Percentiles rank a stretch among this genome's conserved stretches.
Conservation (phyloP, 2,329 filamentous ascomycete genomes). For the Trichoderma sp. region DNA sequence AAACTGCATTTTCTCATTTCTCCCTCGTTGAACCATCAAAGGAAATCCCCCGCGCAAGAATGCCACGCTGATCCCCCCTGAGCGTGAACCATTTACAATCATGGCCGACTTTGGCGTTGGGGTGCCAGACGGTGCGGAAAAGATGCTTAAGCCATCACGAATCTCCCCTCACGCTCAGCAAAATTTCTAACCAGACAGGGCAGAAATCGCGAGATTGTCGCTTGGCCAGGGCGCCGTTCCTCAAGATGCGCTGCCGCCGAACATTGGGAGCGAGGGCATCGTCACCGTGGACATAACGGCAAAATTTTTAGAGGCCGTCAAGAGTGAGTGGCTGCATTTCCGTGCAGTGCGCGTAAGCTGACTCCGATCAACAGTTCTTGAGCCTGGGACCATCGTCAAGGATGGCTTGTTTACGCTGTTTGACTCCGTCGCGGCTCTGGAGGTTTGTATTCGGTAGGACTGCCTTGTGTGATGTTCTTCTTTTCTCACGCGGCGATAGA, state of each 20-base stretch:
- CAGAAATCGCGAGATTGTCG: conserved; percentile 43
- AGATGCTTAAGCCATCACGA: conserved; percentile 19
- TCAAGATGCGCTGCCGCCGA: conserved; percentile 38
- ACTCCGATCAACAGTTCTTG: conserved; percentile 54
- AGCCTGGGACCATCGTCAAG: conserved; percentile 81
- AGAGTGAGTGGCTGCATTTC: conserved; percentile 40
- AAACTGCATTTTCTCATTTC: neutral
- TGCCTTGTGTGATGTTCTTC: neutral
- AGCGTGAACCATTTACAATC: conserved; percentile 13
- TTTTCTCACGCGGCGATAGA: conserved; percentile 51
- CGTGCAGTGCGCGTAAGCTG: neutral
- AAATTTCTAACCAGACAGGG: conserved; percentile 27
- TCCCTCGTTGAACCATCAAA: neutral
- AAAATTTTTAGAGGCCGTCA: conserved; percentile 51
- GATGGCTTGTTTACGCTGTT: conserved; percentile 94
- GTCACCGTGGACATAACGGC: conserved; percentile 57
- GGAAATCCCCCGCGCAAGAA: neutral
- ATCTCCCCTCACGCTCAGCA: conserved; percentile 10
- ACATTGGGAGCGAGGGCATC: conserved; percentile 47
- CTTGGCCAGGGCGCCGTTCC: conserved; percentile 34
- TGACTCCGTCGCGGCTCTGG: conserved; percentile 84
- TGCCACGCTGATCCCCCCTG: neutral
- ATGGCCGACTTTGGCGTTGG: conserved; percentile 38
- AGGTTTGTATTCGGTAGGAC: conserved; percentile 46
- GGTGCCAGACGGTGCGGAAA: conserved; percentile 35